These are phyloP conservation scores for Debaryomyces maramus DNA, from an alignment of 805 yeast species.

Conservation along the genomic window DNA sequence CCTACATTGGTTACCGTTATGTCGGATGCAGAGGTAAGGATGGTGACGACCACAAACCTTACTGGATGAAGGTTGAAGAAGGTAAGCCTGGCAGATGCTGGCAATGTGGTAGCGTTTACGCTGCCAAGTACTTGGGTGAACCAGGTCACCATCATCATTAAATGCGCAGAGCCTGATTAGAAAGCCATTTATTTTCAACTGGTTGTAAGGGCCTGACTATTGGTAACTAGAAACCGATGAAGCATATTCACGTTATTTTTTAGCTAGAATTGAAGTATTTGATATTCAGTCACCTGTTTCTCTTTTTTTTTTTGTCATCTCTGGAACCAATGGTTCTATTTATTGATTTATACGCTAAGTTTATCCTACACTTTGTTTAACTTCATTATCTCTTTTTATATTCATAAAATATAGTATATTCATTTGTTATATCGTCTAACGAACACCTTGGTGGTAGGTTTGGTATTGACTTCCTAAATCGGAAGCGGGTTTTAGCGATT, in stretches of 20 bases:
- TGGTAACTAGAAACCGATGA: too few relatives aligned
- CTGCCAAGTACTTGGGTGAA: constrained; percentile 83
- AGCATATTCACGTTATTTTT: too few relatives aligned
- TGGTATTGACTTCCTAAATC: not conserved
- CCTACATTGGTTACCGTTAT: constrained; percentile 89
- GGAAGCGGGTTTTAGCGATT: not conserved
- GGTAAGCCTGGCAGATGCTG: constrained; percentile 91
- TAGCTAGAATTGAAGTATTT: too few relatives aligned
- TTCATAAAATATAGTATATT: not conserved
- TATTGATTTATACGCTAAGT: not conserved
- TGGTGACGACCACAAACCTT: constrained; percentile 86
- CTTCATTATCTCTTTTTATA: not conserved
- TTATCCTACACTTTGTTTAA: not conserved
- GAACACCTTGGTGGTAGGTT: not conserved
- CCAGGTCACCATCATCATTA: constrained; percentile 61
- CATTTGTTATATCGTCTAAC: not conserved
- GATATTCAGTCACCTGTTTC: too few relatives aligned
- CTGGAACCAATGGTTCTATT: not conserved
- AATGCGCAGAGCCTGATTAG: too few relatives aligned
- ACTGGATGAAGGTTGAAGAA: constrained; percentile 89
- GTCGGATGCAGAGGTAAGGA: constrained; percentile 93
- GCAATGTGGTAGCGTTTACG: constrained; percentile 97
- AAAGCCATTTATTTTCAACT: too few relatives aligned
- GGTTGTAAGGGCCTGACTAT: too few relatives aligned
- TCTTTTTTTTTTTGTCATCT: not conserved